phyloP scores from a whole-genome alignment of 176 grass and related monocot species.

The Chrysopogon serrulatus region DNA sequence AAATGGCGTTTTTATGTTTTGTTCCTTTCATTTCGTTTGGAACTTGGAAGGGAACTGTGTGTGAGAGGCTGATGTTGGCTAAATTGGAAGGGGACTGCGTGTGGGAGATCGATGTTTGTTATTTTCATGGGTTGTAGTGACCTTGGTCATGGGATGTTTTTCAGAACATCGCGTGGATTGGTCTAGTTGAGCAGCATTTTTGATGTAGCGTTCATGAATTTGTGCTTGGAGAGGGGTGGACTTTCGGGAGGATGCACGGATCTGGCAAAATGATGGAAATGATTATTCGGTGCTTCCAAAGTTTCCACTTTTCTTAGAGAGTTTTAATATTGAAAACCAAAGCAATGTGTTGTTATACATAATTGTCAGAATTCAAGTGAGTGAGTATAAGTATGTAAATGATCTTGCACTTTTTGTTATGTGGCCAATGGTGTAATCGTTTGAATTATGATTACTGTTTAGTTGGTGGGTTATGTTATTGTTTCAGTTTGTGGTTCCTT shows the following conservation, averaged over 20 bases:
- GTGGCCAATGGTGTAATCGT: background rate
- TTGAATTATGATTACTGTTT: background rate
- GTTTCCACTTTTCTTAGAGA: background rate
- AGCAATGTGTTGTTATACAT: background rate
- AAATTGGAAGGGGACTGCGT: background rate
- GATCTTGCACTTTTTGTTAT: constrained; percentile 7
- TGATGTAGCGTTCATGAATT: background rate
- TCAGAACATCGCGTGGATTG: background rate
- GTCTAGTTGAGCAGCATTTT: constrained; percentile 6
- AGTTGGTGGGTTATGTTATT: background rate
- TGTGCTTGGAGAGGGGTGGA: background rate
- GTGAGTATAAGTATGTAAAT: background rate
- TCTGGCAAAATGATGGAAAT: background rate
- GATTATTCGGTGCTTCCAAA: background rate
- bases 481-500: background rate
- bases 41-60: background rate
- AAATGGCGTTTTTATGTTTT: background rate
- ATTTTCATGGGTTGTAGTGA: background rate
- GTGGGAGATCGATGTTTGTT: background rate
- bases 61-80: background rate
- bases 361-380: background rate
- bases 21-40: background rate
- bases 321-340: background rate
- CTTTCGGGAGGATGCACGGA: background rate
- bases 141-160: background rate